Evolutionary conservation across 2,329 filamentous ascomycete genomes (phyloP), one percentile per base, ranked within the genome.

Genomic region (Gremmenia infestans): DNA sequence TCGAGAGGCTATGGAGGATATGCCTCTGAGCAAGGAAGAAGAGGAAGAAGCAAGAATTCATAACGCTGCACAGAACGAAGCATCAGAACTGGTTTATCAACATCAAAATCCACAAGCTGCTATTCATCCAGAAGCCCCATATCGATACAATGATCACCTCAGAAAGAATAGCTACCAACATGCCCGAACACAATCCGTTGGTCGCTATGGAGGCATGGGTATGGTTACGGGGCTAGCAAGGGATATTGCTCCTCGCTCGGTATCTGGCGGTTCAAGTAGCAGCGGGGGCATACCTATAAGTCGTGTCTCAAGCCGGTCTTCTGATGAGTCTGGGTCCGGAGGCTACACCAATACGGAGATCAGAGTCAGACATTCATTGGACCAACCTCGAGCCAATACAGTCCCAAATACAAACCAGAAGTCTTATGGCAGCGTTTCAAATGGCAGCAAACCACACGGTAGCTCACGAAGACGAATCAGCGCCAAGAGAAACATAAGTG

Each of bases 81-180:
- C 89, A 11, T 85, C 87, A 1, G 87, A 92, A 69, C 77, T 93
- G 47, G 89, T 93, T 45, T 91, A 83, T 80, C 83, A 85, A 66
- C 89, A 93, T 68, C 79, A 87, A 67, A 80, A 90, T 62, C 81
- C 81, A 7, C 71, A 77, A 54, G 74, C 76, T 56, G 70, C 74
- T 1, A 75, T 74, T n/a, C 76, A 79, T 58, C 85, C 87, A 2
- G 80, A 83, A 45, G 81, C 83, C 1, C 82, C 86, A 9, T 87
- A 84, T 64, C 78, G 77, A 17, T 92, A 92, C 71, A 83, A 79
- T 60, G 78, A 83, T 23, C 86, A 90, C 68, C 74, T 89, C 59
- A 79, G 83, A 61, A 87, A 85, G 72, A 80, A 88, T 62, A 89
- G 86, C 72, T 88, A 90, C 65, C 83, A 85, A 43, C 81, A 85